phyloP scores from a whole-genome alignment of 805 yeast genomes.

The Candida pseudofarinosa region DNA sequence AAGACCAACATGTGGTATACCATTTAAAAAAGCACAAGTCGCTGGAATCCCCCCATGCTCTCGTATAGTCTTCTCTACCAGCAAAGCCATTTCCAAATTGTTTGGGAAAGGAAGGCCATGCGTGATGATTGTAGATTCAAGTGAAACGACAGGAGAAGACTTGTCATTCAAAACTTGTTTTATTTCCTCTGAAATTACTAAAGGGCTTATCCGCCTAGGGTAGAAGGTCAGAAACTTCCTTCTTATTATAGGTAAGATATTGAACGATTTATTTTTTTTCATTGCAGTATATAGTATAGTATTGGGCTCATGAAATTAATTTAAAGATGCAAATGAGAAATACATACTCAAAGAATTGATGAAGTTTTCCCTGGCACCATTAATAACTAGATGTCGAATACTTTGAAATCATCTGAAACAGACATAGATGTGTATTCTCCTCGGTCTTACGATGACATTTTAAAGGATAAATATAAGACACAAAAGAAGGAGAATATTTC shows the following conservation, averaged over 20 bases:
- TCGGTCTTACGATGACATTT: background rate
- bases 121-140: constrained; percentile 84
- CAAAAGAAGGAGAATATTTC: background rate
- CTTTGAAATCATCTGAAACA: background rate
- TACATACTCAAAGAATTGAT: background rate
- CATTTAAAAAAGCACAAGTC: constrained; percentile 73
- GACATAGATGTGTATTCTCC: background rate
- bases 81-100: constrained; percentile 66
- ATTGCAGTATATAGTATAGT: background rate
- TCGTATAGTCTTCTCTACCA: constrained; percentile 62
- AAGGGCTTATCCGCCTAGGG: constrained; percentile 7
- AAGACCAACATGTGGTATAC: constrained; percentile 70
- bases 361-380: background rate
- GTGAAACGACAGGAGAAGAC: constrained; percentile 64
- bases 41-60: constrained; percentile 74
- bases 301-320: no score
- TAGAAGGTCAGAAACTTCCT: background rate
- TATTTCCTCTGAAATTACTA: constrained; percentile 47
- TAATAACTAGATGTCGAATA: background rate
- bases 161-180: constrained; percentile 53
- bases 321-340: background rate
- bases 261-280: background rate
- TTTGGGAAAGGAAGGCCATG: constrained; percentile 86
- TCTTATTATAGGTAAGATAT: background rate
- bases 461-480: background rate